Evolutionary conservation across 192 early-diverging fungal species (phyloP), one percentile per base, ranked within the genome.

Genomic region (Backusella mclennaniae): DNA sequence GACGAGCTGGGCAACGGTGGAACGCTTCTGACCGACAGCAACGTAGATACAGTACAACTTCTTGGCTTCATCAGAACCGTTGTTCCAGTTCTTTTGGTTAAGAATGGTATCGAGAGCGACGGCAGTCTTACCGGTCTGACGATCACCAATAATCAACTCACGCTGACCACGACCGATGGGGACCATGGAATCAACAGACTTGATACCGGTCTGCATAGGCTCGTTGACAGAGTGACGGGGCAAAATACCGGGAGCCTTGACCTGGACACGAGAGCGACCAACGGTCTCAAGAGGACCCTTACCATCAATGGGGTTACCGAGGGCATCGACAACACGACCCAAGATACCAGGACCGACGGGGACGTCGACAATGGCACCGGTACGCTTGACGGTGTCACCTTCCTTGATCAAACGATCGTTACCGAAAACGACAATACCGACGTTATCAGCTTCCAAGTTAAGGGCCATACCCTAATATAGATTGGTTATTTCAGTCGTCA

Each of bases 331-430:
- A 73, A 99, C 97, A 90, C 97, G 97, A 73, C 97, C 97, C 53
- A 99, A 90, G 63, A 77, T 76, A 80, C 92, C 96, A 79, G 89
- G 90, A 82, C 97, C 97, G 78, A 98, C 93, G 59, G 96, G 96
- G 53, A 99, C 97, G 83, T 99, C 97, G 83, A 98, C 97, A 88
- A 99, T 99, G 77, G 93, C 90, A 81, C 96, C 96, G 71, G 97
- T 99, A 88, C 97, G 95, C 90, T 97, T 97, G 86, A 98, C 96
- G 72, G 95, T 97, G 86, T 99, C 97, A 77, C 97, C 97, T 86
- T 99, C 97, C 87, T 97, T 97, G 91, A 99, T 98, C 80, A 96
- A 97, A 93, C 97, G 95, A 89, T 99, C 98, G 93, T 98, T 99
- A 93, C 97, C 97, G 84, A 99, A 98, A 39, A 99, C 96, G 89